Evolutionary conservation across 257 asterid genomes (phyloP).

Genomic region (Solanum dulcamara): DNA sequence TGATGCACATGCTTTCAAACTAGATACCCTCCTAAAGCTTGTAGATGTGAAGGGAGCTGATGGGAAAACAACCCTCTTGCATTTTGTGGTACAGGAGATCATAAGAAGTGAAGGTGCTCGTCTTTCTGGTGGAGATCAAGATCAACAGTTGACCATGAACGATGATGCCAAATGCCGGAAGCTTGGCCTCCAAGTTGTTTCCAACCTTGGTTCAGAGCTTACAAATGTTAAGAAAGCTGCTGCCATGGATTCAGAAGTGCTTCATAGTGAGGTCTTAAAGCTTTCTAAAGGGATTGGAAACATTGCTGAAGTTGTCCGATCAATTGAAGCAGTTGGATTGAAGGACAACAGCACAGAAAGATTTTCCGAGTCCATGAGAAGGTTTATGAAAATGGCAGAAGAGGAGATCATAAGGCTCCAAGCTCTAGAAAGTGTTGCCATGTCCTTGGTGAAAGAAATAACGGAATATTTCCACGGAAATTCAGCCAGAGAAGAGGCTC

Average conservation of each 20-base stretch:
- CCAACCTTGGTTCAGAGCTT: conserved; percentile 61
- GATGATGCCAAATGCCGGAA: conserved; percentile 65
- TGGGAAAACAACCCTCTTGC: conserved; percentile 90
- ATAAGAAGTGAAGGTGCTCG: conserved; percentile 77
- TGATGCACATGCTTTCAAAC: conserved; percentile 94
- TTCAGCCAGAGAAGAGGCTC: conserved; percentile 90
- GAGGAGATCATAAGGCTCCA: conserved; percentile 76
- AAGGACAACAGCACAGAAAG: conserved; percentile 17
- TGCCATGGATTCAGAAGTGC: conserved; percentile 85
- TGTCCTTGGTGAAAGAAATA: conserved; percentile 82
- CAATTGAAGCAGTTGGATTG: conserved; percentile 15
- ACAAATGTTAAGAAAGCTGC: conserved; percentile 87
- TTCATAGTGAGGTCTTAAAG: conserved; percentile 60
- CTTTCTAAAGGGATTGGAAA: conserved; percentile 57
- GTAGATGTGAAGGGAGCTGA: conserved; percentile 92
- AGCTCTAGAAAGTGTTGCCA: conserved; percentile 72
- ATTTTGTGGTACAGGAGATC: conserved; percentile 93
- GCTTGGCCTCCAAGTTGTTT: conserved; percentile 79
- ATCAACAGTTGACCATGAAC: conserved; percentile 19
- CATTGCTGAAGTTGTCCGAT: conserved; percentile 33
- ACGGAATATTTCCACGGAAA: conserved; percentile 94
- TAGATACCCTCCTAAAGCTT: conserved; percentile 91
- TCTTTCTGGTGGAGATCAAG: conserved; percentile 29
- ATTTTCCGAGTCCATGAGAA: conserved; percentile 38
- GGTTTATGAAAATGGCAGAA: conserved; percentile 51